Conservation (phyloP, 2,329 filamentous ascomycete genomes). For the Myotisia sp. region DNA sequence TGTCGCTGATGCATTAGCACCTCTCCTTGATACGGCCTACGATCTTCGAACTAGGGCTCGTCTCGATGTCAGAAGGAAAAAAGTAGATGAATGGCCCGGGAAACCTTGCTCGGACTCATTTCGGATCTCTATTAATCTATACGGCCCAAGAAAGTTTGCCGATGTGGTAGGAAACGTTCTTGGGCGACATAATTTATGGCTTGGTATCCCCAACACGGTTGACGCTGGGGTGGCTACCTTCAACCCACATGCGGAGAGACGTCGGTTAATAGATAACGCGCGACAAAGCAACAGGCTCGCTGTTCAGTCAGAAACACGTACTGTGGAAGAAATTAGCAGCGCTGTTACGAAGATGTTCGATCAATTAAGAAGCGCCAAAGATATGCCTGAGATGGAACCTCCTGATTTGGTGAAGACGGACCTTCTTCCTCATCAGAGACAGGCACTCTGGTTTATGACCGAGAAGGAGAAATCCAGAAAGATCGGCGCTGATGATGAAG, state of each 20-base stretch:
- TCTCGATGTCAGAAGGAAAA: constrained; percentile 52
- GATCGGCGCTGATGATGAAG: constrained; percentile 44
- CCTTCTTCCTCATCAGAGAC: constrained; percentile 74
- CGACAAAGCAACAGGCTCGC: constrained; percentile 12
- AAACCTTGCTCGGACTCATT: constrained; percentile 47
- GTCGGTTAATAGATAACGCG: constrained; percentile 18
- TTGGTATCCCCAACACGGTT: constrained; percentile 52
- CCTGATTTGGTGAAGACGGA: constrained; percentile 47
- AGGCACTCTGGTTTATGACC: constrained; percentile 76
- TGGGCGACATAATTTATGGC: constrained; percentile 49
- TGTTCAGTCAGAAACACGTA: constrained; percentile 39
- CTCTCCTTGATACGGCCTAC: constrained; percentile 54
- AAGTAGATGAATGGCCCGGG: constrained; percentile 50
- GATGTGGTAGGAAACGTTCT: constrained; percentile 54
- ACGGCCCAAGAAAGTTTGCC: constrained; percentile 56
- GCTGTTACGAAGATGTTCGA: constrained; percentile 84
- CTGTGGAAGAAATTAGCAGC: constrained; percentile 70
- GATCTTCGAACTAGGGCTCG: constrained; percentile 58
- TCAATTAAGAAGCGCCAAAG: constrained; percentile 59
- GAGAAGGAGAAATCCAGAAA: constrained; percentile 55
- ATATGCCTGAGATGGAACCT: constrained; percentile 60
- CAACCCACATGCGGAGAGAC: constrained; percentile 56
- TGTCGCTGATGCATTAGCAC: constrained; percentile 53
- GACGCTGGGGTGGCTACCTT: constrained; percentile 55
- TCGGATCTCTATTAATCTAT: constrained; percentile 59